Percentiles rank a stretch among this genome's conserved stretches.
Conservation (phyloP, 805 yeast species). For the Barnettozyma wickerhamii region DNA sequence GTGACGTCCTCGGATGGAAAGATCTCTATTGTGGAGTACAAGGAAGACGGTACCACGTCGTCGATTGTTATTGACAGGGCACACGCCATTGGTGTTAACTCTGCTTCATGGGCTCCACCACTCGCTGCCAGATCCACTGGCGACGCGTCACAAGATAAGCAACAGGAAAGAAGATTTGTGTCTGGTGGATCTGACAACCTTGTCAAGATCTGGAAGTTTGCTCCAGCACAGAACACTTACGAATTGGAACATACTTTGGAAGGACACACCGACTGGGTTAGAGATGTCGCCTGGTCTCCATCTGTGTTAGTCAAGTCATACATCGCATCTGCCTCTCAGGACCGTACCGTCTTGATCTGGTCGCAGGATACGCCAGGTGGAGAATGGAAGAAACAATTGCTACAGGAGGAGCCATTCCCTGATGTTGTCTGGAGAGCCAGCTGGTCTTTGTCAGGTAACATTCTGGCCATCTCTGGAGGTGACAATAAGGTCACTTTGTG, state of each 20-base stretch:
- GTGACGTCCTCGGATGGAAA: constrained; percentile 93
- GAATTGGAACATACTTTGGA: constrained; percentile 70
- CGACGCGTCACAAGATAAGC: constrained; percentile 27
- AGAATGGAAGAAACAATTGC: constrained; percentile 75
- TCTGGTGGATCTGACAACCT: constrained; percentile 95
- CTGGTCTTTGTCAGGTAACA: constrained; percentile 95
- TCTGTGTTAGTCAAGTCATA: constrained; percentile 80
- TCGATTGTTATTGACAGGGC: constrained; percentile 55
- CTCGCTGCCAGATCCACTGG: constrained; percentile 29
- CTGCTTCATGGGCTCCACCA: constrained; percentile 93
- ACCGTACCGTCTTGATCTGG: constrained; percentile 93
- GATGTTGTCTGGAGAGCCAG: constrained; percentile 98
- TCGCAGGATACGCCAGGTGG: constrained; percentile 66
- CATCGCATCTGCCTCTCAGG: constrained; percentile 96
- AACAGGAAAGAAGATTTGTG: constrained; percentile 68
- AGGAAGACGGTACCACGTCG: constrained; percentile 78
- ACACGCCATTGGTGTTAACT: constrained; percentile 89
- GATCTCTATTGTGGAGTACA: constrained; percentile 85
- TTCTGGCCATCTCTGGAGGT: constrained; percentile 93
- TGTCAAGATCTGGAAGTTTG: constrained; percentile 85
- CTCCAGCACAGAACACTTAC: constrained; percentile 51
- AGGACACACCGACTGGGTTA: constrained; percentile 97
- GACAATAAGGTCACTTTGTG: constrained; percentile 94
- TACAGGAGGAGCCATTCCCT: constrained; percentile 80
- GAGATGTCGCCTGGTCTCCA: constrained; percentile 99